Base-by-base conservation (phyloP, 768 basidiomycete genomes). In the Termitomyces sp. region DNA sequence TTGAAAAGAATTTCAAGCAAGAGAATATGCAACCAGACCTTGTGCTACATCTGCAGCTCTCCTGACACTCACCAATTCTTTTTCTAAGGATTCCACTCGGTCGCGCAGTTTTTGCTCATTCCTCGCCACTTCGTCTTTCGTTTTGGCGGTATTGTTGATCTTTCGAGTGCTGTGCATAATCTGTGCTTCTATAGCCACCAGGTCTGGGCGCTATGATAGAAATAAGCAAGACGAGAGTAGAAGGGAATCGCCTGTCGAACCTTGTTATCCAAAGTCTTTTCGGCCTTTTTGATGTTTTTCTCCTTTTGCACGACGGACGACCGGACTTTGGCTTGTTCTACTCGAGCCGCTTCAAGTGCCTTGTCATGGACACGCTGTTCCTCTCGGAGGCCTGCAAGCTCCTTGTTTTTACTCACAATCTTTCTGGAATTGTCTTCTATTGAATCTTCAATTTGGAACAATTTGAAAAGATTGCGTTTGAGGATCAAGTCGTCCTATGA, bases 361-460 rank as follows among this genome's bases (percentile, higher is more conserved):
- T 83, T 74, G 61, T 98, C 90, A 47, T 90, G 84, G 40, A 73
- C 72, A 19, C 77, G 78, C 65, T 92, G 90, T 56, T 91, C 86
- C 54, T 82, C 77, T 17, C 90, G 79, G 29, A 94, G 73, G 2
- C 81, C 84, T 1, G 76, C 75, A 17, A 98, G 77, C 12, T 86
- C 82, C 49, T 83, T 84, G 66, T 90, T 94, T 66, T 89, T 87
- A 53, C 77, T 77, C 45, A 84, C 81, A 57, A 98, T 90, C 46
- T 82, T 78, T 21, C 77, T 75, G 1, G 86, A 82, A 57, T 92
- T 90, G 45, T 75, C 76, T 63, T 89, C 85, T 35, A 98, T 89
- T 5, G 84, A 83, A 62, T 88, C 78, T 68, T 96, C 90, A 56
- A 98, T 90, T 70, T 96, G 92, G 67, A 82, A 98, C 5, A 99